These are phyloP conservation scores for Taphrina pruni DNA, from an alignment of 1,139 yeast species.

Conservation along the genomic window DNA sequence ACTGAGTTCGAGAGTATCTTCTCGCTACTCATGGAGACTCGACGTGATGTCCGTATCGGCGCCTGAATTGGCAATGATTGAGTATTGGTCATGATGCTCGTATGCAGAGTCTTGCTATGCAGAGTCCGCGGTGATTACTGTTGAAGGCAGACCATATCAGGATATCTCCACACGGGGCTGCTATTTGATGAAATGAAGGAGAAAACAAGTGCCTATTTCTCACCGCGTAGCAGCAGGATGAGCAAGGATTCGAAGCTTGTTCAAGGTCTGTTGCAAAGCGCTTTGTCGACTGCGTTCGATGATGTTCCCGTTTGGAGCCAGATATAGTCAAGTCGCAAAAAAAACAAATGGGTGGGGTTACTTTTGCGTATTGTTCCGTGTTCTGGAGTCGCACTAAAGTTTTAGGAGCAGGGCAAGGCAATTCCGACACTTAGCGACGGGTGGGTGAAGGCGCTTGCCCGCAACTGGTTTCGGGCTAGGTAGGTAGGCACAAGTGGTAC, in stretches of 20 bases:
- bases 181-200: background rate
- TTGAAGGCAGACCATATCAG: background rate
- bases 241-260: background rate
- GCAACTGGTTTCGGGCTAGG: background rate
- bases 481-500: too few species aligned
- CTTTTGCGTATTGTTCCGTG: background rate
- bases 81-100: conserved; percentile 11
- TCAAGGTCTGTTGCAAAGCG: background rate
- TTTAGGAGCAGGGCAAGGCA: conserved; percentile 9
- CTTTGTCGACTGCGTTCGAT: background rate
- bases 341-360: background rate
- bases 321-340: background rate
- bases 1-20: conserved; percentile 20
- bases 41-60: conserved; percentile 19
- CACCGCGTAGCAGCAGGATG: background rate
- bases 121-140: background rate
- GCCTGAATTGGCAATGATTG: conserved; percentile 21
- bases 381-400: conserved; percentile 11
- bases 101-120: background rate
- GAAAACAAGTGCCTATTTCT: background rate
- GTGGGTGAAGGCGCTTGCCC: background rate
- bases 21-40: conserved; percentile 28
- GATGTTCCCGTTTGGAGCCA: background rate
- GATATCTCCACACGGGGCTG: background rate
- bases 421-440: conserved; percentile 3